Conservation (phyloP, 2,329 filamentous ascomycete genomes). For the Pestalotiopsis sp. region DNA sequence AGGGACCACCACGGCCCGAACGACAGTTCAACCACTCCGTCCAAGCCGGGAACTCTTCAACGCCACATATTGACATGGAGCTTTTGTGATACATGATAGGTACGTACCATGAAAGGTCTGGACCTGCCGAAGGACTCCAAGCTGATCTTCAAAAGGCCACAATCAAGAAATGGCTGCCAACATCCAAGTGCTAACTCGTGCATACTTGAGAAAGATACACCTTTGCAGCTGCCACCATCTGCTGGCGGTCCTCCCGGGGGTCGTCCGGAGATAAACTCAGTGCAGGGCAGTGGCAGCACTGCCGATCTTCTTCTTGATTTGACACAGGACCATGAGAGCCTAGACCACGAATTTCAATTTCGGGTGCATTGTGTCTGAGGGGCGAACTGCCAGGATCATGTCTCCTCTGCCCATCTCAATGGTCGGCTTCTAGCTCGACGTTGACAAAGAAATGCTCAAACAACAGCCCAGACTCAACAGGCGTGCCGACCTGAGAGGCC, state of each 20-base stretch:
- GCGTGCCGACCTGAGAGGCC: not conserved
- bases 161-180: too few relatives aligned
- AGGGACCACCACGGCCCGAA: too few relatives aligned
- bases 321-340: constrained; percentile 2
- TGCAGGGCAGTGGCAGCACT: not conserved
- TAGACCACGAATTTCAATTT: constrained; percentile 7
- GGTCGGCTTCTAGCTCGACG: not conserved
- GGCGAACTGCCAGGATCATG: constrained; percentile 1
- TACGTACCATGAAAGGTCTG: too few relatives aligned
- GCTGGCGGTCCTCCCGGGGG: not conserved
- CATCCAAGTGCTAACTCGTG: too few relatives aligned
- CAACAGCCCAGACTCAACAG: not conserved
- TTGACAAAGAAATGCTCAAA: constrained; percentile 4
- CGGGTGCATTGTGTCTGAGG: constrained; percentile 6
- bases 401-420: not conserved
- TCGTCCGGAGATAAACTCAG: not conserved
- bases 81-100: too few relatives aligned
- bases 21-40: too few relatives aligned
- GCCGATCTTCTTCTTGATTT: constrained; percentile 8
- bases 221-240: too few relatives aligned
- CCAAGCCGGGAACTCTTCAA: too few relatives aligned
- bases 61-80: too few relatives aligned
- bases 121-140: too few relatives aligned
- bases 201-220: too few relatives aligned
- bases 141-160: too few relatives aligned